Percentiles rank a stretch among this genome's conserved stretches.
Conservation (phyloP, 768 basidiomycete species). For the Suillus brevipes region DNA sequence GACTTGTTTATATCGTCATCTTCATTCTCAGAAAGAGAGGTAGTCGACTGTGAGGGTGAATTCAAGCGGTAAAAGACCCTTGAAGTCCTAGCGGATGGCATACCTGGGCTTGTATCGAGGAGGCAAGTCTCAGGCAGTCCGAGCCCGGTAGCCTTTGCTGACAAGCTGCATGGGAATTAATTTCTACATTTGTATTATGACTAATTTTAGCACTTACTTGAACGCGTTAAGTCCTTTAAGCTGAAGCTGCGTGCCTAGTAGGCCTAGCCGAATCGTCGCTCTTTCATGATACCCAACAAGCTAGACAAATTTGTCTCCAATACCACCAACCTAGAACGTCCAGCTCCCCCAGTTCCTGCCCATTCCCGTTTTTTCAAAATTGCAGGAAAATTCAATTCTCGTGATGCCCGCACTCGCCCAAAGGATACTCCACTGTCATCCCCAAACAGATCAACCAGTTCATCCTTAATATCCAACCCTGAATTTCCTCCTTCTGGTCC, state of each 20-base stretch:
- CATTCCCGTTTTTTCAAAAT: constrained; percentile 13
- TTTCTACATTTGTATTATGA: constrained; percentile 2
- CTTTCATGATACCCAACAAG: constrained; percentile 19
- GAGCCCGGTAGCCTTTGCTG: constrained; percentile 9
- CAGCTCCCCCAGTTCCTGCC: constrained; percentile 1
- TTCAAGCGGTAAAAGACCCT: constrained; percentile 37
- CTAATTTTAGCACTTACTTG: not conserved
- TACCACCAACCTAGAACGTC: constrained; percentile 4
- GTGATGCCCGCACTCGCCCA: constrained; percentile 5
- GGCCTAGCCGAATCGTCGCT: not conserved
- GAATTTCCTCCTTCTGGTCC: constrained; percentile 63
- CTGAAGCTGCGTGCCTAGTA: constrained; percentile 7
- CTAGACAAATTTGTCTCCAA: constrained; percentile 12
- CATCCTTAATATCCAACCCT: constrained; percentile 10
- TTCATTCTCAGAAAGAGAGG: constrained; percentile 78
- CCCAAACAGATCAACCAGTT: constrained; percentile 8
- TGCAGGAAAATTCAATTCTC: constrained; percentile 10
- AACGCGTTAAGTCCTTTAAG: not conserved
- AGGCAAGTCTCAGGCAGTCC: not conserved
- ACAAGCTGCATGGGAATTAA: constrained; percentile 8
- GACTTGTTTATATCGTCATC: constrained; percentile 61
- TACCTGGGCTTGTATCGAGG: constrained; percentile 6
- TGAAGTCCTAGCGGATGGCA: constrained; percentile 30
- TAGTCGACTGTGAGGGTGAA: constrained; percentile 67
- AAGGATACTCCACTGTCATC: constrained; percentile 5